Base-by-base conservation (phyloP, 1,284 basidiomycete species). In the Sanghuangporus baumii region DNA sequence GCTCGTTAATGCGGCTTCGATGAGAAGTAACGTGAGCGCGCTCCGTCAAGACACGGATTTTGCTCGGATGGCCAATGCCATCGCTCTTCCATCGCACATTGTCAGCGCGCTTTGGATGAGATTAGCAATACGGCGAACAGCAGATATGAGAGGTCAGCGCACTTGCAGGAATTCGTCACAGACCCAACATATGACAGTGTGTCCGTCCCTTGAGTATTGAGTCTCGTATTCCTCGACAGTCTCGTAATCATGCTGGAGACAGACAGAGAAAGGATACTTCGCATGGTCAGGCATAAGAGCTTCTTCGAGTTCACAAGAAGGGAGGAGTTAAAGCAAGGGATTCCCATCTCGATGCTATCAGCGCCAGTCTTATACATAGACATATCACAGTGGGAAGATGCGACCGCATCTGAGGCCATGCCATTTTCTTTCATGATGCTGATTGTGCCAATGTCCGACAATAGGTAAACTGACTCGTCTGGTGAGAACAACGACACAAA, bases 171-270 rank as follows among this genome's bases (percentile, higher is more conserved):
- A 40, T 12, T 56, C 60, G 12, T 61, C 60, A n/a, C 23, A n/a
- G 43, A 61, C 12, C 60, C 60, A 61, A n/a, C 60, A 61, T 26
- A 34, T 61, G 26, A 61, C 54, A 34, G 55, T 47, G 36, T 47
- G 60, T 12, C 34, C 37, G 34, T 61, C 54, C 9, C 23, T n/a
- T 40, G 60, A 56, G 38, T 48, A 61, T 4, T 50, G 60, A 14
- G 56, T 26, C 4, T 57, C 60, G 40, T 20, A n/a, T 16, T 61
- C 60, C 46, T 61, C 54, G 14, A 50, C 12, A 38, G 14, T 57
- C 20, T 61, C 41, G 11, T 43, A 9, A 3, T 36, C 60, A 26
- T 38, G 52, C 38, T 61, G 60, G 0, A 61, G 16, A 54, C 60
- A 61, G 55, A 50, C 60, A 23, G 60, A 50, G n/a, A 61, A 61